Base-by-base conservation (phyloP, 805 yeast genomes). In the Wickerhamiella lipophila region DNA sequence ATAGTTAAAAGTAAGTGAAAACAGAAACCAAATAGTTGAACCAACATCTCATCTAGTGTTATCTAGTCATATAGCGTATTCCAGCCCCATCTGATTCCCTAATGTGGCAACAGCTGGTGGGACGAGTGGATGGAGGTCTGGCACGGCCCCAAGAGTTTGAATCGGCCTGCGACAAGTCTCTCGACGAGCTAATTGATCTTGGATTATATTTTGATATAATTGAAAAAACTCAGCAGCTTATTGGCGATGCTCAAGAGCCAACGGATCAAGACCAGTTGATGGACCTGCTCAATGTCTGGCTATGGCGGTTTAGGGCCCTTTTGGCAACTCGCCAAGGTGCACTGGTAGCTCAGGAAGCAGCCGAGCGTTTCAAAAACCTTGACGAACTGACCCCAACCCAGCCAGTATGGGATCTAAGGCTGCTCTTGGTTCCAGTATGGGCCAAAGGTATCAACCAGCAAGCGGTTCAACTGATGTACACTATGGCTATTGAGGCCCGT, bases 401-500 rank as follows among this genome's bases (percentile, higher is more conserved):
- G 2, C 54, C 53, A 1, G 63, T 65, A 6, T 67, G 69, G 69
- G 55, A 58, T 2, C 51, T 67, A 22, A 47, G 68, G 27, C 53
- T 65, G 8, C 48, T 64, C 25, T 48, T 61, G 4, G 58, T 61
- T 18, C 60, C 63, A 22, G 54, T 64, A 15, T 61, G 57, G 42
- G 54, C 64, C 3, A 57, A 57, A 18, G 66, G 67, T 2, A 64
- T 66, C 45, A 60, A 60, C 46, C 67, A 61, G 38, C 49, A 58
- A 6, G 62, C 66, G 1, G 50, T 66, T 6, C 58, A 56, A 41
- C 51, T 51, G 32, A 62, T 62, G 51, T 66, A 67, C 48, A 45
- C 55, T 7, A 49, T 67, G 42, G 67, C 65, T 0, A 52, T 60
- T 7, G 69, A 65, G 29, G 68, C 68, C 1, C 53, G 68, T 18